phyloP scores from a whole-genome alignment of 495 filamentous ascomycete genomes.

The Hypoxylon crocopeplum region DNA sequence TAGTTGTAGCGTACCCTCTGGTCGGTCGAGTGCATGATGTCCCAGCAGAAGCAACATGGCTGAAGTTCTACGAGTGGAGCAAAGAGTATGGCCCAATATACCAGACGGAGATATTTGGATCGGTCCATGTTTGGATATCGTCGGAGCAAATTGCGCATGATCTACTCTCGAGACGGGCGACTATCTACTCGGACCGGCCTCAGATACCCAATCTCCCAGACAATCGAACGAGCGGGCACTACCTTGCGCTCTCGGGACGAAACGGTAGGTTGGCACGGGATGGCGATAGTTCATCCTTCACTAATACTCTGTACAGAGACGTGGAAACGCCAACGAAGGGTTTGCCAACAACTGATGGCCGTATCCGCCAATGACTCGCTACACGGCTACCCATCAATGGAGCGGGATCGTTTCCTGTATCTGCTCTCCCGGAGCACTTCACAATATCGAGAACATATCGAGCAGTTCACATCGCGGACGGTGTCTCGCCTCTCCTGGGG shows the following conservation, averaged over 20 bases:
- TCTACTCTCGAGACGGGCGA: conserved; percentile 62
- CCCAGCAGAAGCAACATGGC: conserved; percentile 56
- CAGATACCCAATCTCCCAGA: conserved; percentile 59
- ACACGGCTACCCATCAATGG: conserved; percentile 59
- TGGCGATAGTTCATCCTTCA: not conserved
- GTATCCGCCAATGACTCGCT: conserved; percentile 50
- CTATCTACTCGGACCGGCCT: conserved; percentile 69
- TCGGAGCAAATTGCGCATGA: conserved; percentile 63
- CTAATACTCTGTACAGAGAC: conserved; percentile 47
- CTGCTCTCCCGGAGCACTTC: conserved; percentile 46
- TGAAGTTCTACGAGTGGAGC: conserved; percentile 69
- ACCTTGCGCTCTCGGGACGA: conserved; percentile 60
- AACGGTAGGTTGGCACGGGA: conserved; percentile 46
- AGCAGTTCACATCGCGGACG: conserved; percentile 65
- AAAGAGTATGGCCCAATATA: conserved; percentile 69
- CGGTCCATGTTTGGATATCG: conserved; percentile 65
- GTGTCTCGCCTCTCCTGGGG: conserved; percentile 68
- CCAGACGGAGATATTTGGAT: conserved; percentile 62
- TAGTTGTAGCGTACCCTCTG: conserved; percentile 52
- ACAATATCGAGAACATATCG: conserved; percentile 61
- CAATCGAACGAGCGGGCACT: conserved; percentile 62
- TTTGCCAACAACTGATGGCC: conserved; percentile 63
- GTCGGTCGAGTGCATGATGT: conserved; percentile 67
- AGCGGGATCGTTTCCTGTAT: conserved; percentile 62
- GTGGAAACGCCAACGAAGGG: conserved; percentile 64